Evolutionary conservation across 257 asterid species (phyloP).

Genomic region (Lavandula angustifolia): DNA sequence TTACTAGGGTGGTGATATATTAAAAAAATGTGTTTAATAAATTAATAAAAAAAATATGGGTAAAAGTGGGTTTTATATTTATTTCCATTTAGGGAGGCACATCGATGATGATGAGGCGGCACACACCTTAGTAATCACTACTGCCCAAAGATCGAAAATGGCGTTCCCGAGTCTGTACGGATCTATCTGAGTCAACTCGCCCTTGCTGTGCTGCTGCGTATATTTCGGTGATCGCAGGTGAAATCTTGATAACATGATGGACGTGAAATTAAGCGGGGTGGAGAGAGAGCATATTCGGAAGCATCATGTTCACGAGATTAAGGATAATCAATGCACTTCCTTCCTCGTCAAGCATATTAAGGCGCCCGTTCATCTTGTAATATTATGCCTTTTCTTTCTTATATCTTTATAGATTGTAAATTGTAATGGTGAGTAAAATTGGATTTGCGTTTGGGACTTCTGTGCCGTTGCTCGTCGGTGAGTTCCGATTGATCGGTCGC

Average conservation of each 20-base stretch:
- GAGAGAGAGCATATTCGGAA: constrained; percentile 53
- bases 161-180: constrained; percentile 26
- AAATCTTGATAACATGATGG: constrained; percentile 30
- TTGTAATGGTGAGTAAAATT: neutral
- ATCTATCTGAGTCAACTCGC: constrained; percentile 36
- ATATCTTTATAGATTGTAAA: neutral
- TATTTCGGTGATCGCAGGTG: constrained; percentile 29
- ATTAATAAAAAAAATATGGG: neutral
- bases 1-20: neutral
- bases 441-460: constrained; percentile 19
- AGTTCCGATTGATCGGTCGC: constrained; percentile 13
- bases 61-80: constrained; percentile 2
- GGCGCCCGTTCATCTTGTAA: constrained; percentile 76
- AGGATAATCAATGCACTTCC: constrained; percentile 69
- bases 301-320: constrained; percentile 58
- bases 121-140: constrained; percentile 32
- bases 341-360: constrained; percentile 62
- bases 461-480: constrained; percentile 15
- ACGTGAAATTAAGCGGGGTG: constrained; percentile 43
- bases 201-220: neutral
- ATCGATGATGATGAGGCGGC: constrained; percentile 26
- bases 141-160: constrained; percentile 27
- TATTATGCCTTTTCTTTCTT: neutral
- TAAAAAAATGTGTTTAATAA: neutral
- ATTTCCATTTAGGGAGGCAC: constrained; percentile 8